Evolutionary conservation across 139 green algal genomes (phyloP).

Genomic region (Microglena sp.): DNA sequence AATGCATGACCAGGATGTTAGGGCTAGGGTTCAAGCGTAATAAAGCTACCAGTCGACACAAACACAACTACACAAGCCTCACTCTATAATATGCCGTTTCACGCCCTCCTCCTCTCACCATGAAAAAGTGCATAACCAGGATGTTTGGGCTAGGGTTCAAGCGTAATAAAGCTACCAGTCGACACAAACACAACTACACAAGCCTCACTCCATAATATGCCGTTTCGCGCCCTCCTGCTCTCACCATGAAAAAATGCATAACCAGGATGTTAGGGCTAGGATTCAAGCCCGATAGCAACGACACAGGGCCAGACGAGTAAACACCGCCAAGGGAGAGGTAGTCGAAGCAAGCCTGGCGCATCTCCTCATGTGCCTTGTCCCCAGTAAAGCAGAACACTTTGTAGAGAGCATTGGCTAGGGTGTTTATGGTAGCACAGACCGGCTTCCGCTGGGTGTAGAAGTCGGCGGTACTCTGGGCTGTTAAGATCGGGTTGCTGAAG

Average conservation of each 20-base stretch:
- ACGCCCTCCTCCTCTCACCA: constrained; percentile 34
- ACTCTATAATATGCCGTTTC: not conserved
- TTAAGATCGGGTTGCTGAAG: constrained; percentile 63
- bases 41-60: too few species aligned
- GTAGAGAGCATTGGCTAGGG: constrained; percentile 94
- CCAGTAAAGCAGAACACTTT: constrained; percentile 77
- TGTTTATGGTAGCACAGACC: constrained; percentile 96
- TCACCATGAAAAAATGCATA: constrained; percentile 92
- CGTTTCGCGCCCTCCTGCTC: constrained; percentile 1
- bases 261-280: constrained; percentile 80
- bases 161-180: too few species aligned
- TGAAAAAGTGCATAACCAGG: constrained; percentile 96
- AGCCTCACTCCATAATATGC: not conserved
- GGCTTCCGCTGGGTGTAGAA: constrained; percentile 87
- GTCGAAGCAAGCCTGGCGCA: constrained; percentile 95
- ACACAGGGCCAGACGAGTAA: constrained; percentile 72
- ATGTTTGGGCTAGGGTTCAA: constrained; percentile 79
- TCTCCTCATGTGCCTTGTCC: constrained; percentile 82
- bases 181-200: not conserved
- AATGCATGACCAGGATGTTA: too few species aligned
- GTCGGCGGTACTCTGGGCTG: constrained; percentile 50
- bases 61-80: not conserved
- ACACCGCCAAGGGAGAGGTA: constrained; percentile 86
- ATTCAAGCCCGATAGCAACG: constrained; percentile 83
- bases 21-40: too few species aligned